phyloP scores from a whole-genome alignment of 1,139 yeast genomes.

The Suhomyces choctaworum region DNA sequence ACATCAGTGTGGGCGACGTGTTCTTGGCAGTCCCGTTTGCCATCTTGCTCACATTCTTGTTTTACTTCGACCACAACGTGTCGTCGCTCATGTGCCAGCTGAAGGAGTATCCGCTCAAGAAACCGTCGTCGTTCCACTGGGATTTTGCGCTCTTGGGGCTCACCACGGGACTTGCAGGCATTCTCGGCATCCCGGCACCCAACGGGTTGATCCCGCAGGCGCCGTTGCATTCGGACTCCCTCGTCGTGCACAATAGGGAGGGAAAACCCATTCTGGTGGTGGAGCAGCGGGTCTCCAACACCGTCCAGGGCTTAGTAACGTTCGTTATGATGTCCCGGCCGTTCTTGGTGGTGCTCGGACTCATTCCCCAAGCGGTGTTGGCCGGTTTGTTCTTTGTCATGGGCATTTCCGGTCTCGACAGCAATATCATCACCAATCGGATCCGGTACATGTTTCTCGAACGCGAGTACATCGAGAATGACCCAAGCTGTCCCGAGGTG shows the following conservation, averaged over 20 bases:
- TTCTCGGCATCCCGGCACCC: conserved; percentile 91
- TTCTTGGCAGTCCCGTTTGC: conserved; percentile 95
- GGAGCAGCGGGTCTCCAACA: conserved; percentile 85
- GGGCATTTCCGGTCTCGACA: conserved; percentile 81
- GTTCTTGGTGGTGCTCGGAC: conserved; percentile 70
- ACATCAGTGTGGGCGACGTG: conserved; percentile 67
- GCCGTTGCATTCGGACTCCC: conserved; percentile 82
- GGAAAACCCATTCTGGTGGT: conserved; percentile 62
- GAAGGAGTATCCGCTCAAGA: conserved; percentile 73
- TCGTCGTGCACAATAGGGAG: conserved; percentile 59
- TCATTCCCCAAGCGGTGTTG: conserved; percentile 91
- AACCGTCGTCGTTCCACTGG: conserved; percentile 92
- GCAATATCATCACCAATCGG: conserved; percentile 63
- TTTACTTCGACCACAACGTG: conserved; percentile 94
- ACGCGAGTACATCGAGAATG: conserved; percentile 37
- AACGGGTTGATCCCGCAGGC: conserved; percentile 97
- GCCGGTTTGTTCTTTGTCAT: conserved; percentile 91
- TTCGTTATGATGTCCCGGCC: conserved; percentile 91
- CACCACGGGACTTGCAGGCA: conserved; percentile 83
- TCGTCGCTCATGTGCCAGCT: conserved; percentile 91
- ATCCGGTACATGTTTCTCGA: conserved; percentile 70
- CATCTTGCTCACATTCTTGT: conserved; percentile 72
- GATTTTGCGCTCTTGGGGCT: conserved; percentile 83
- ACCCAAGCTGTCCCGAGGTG: conserved; percentile 37
- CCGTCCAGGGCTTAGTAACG: conserved; percentile 79